Evolutionary conservation across 352 stramenopile species (phyloP).

Genomic region (Phytophthora hybrid): DNA sequence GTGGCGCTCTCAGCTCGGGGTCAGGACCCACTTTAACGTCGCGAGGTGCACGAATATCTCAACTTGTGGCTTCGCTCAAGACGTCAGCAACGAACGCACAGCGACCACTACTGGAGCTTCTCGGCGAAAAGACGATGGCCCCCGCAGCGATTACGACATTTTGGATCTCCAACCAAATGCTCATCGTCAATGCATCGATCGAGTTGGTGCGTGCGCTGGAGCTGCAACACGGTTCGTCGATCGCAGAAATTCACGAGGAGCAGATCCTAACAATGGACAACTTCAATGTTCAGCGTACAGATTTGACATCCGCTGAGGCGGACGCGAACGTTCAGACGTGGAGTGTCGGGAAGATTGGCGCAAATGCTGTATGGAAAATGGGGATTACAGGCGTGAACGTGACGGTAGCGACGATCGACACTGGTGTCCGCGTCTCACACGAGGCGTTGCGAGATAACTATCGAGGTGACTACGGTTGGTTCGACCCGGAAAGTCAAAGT

Average conservation of each 20-base stretch:
- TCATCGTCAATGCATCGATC: slow-evolving; percentile 37
- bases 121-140: slow-evolving; percentile 21
- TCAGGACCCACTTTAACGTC: not conserved
- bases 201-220: slow-evolving; percentile 38
- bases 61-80: slow-evolving; percentile 33
- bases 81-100: slow-evolving; percentile 17
- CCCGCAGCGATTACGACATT: slow-evolving; percentile 23
- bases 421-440: slow-evolving; percentile 48
- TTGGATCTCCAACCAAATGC: slow-evolving; percentile 54
- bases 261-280: slow-evolving; percentile 36
- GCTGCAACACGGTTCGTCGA: slow-evolving; percentile 15
- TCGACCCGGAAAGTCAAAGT: slow-evolving; percentile 43
- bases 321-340: slow-evolving; percentile 26
- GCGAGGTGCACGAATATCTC: slow-evolving; percentile 29
- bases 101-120: slow-evolving; percentile 19
- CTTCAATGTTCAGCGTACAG: slow-evolving; percentile 26
- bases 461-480: slow-evolving; percentile 25
- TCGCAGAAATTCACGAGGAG: slow-evolving; percentile 46
- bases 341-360: slow-evolving; percentile 46
- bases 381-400: slow-evolving; percentile 39
- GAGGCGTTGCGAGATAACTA: slow-evolving; percentile 28
- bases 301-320: slow-evolving; percentile 14
- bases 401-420: slow-evolving; percentile 51
- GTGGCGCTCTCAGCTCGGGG: not conserved
- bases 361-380: slow-evolving; percentile 45